Base-by-base conservation (phyloP, 805 yeast genomes). In the Kuraishia cidri region DNA sequence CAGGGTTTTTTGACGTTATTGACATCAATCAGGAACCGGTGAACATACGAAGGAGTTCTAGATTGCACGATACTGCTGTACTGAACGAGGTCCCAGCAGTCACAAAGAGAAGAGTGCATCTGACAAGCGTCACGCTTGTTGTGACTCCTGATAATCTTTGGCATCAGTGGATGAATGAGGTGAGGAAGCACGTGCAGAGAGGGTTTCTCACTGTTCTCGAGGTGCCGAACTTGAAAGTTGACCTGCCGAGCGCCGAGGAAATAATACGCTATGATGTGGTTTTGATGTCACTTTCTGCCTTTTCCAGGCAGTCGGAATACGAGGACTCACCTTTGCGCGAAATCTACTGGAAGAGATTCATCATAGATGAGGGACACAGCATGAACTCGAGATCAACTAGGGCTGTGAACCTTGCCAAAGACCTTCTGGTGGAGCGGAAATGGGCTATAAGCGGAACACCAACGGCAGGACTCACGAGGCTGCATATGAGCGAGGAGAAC, bases 401-500 rank as follows among this genome's bases (percentile, higher is more conserved):
- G 31, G 63, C 72, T 0, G 76, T 72, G 6, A 45, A 52, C 6
- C 46, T 73, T 22, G 74, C 82, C 13, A 60, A 59, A 22, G 53
- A 58, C 15, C 45, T 80, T 29, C 49, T 54, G 30, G 69, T 71
- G 6, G 88, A 79, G 44, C 60, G 85, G 32, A 64, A 71, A 38
- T 79, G 88, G 88, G 75, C 78, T 0, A 83, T 79, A 1, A 74
- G 82, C 0, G 87, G 88, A 20, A 79, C 88, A 0, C 87, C 87
- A 4, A 79, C 86, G 0, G 66, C 81, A 0, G 88, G 88, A 0
- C 54, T 79, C 33, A 76, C 86, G 0, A 66, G 64, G 28, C 46
- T 75, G 6, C 70, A 73, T 40, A 66, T 77, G 39, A 58, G 54
- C 34, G 52, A 56, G 32, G 58, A 51, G 11, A 36, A 42, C 8